Percentiles rank a stretch among this genome's conserved stretches.
Conservation (phyloP, 1,284 basidiomycete species). For the Cystobasidiaceae sp. region DNA sequence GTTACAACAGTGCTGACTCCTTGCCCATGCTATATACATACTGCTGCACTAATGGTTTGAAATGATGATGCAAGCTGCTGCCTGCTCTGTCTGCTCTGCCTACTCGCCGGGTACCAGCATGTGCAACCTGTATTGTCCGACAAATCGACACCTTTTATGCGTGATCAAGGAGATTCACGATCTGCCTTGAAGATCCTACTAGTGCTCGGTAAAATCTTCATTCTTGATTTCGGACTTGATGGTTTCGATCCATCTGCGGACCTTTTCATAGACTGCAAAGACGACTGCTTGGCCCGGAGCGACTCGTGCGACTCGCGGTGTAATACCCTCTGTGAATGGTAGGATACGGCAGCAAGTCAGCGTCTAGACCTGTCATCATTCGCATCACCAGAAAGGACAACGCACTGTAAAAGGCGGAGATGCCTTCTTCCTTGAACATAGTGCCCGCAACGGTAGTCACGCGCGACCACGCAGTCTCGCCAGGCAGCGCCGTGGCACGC, state of each 20-base stretch:
- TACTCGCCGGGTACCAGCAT: too few relatives aligned
- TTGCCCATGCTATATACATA: too few relatives aligned
- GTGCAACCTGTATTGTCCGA: too few relatives aligned
- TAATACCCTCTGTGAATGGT: constrained; percentile 59
- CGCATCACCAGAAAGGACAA: not conserved
- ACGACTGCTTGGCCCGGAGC: constrained; percentile 82
- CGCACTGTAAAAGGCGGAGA: constrained; percentile 83
- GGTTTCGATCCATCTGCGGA: constrained; percentile 21
- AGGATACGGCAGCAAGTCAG: not conserved
- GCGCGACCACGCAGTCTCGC: constrained; percentile 66
- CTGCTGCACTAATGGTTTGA: too few relatives aligned
- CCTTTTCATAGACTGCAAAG: constrained; percentile 78
- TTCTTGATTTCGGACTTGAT: constrained; percentile 18
- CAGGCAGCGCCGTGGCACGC: constrained; percentile 70
- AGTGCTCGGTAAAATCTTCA: constrained; percentile 33
- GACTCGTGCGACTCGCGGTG: constrained; percentile 89
- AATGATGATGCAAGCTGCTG: too few relatives aligned
- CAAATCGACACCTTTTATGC: too few relatives aligned
- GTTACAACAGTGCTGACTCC: too few relatives aligned
- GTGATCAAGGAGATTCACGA: not conserved
- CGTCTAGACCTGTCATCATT: constrained; percentile 30
- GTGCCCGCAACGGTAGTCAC: constrained; percentile 75
- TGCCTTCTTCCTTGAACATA: constrained; percentile 91
- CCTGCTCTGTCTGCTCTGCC: not conserved
- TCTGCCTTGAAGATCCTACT: constrained; percentile 21